Base-by-base conservation (phyloP, 495 filamentous ascomycete genomes). In the Penicillium desertorum region DNA sequence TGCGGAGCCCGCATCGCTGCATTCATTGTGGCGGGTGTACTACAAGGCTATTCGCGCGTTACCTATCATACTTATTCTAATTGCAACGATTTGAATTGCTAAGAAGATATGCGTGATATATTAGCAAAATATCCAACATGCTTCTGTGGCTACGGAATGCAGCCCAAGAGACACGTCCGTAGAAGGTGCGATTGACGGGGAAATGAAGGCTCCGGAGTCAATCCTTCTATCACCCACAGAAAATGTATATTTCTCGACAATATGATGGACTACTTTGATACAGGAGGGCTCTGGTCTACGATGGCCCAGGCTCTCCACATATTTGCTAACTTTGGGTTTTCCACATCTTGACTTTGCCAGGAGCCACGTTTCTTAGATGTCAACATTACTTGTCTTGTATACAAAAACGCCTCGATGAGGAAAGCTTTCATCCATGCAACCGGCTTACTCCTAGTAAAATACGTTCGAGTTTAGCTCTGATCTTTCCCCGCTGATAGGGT, bases 401-500 rank as follows among this genome's bases (percentile, higher is more conserved):
- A 39, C 36, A 39, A 14, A 45, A 45, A 12, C 25, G 25, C 25
- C 20, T 23, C 11, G 43, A 45, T 6, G 17, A 23, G 43, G 43
- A 45, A 45, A 25, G 20, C 43, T 45, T 45, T 45, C 43, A 45
- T 45, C 4, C 43, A 23, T 27, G 22, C 9, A 12, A 45, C 43
- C 22, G 3, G 43, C 17, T 45, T 45, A 23, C 43, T 45, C 20
- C 19, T 16, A 6, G 6, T 23, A 11, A 23, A 4, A 45, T 27
- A 45, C 43, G 43, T 45, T 23, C 43, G 22, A 45, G 43, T 45
- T 45, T 23, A 45, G 43, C 43, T 14, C 2, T 25, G 22, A 45
- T 45, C 22, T 45, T 45, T 45, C 12, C n/a, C 44, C 44, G 44
- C 44, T 46, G 22, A 46, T 46, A 46, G 44, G 44, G 23, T 46